Evolutionary conservation across 495 filamentous ascomycete genomes (phyloP).

Genomic region (Tuber borchii): DNA sequence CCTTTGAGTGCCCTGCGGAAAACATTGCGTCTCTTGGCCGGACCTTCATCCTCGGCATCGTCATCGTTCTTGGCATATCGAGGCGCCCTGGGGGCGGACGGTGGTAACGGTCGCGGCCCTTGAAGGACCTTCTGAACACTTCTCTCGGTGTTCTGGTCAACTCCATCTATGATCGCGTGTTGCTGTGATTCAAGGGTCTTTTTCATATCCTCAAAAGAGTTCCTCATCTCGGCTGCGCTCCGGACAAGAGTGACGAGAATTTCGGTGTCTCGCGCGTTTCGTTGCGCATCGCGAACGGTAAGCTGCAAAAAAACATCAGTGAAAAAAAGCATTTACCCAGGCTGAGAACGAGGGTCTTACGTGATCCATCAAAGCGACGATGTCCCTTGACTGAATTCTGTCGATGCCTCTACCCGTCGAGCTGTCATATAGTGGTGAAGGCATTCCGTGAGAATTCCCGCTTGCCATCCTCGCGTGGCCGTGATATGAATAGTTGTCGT

Average conservation of each 20-base stretch:
- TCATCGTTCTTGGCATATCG: slow-evolving; percentile 56
- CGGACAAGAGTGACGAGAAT: slow-evolving; percentile 90
- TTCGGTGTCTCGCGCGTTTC: slow-evolving; percentile 93
- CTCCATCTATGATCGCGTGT: slow-evolving; percentile 70
- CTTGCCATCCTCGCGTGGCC: slow-evolving; percentile 47
- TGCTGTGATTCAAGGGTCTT: slow-evolving; percentile 80
- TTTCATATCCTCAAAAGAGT: slow-evolving; percentile 94
- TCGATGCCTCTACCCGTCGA: slow-evolving; percentile 85
- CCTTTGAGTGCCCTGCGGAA: slow-evolving; percentile 88
- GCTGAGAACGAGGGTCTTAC: slow-evolving; percentile 48
- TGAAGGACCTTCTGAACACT: slow-evolving; percentile 72
- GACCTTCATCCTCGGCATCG: slow-evolving; percentile 59
- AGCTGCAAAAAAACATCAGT: slow-evolving; percentile 54
- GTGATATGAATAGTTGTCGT: slow-evolving; percentile 55
- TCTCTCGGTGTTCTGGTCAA: slow-evolving; percentile 77
- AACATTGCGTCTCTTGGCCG: slow-evolving; percentile 75
- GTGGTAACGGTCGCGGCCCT: slow-evolving; percentile 80
- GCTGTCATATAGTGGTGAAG: slow-evolving; percentile 82
- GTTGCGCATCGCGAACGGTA: slow-evolving; percentile 92
- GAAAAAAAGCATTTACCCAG: not conserved
- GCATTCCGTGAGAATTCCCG: slow-evolving; percentile 84
- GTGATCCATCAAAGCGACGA: slow-evolving; percentile 96
- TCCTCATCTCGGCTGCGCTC: slow-evolving; percentile 94
- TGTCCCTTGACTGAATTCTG: slow-evolving; percentile 91
- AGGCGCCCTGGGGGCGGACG: slow-evolving; percentile 53